These are phyloP conservation scores for Phytophthora vignae DNA, from an alignment of 352 stramenopile genomes.

Conservation along the genomic window DNA sequence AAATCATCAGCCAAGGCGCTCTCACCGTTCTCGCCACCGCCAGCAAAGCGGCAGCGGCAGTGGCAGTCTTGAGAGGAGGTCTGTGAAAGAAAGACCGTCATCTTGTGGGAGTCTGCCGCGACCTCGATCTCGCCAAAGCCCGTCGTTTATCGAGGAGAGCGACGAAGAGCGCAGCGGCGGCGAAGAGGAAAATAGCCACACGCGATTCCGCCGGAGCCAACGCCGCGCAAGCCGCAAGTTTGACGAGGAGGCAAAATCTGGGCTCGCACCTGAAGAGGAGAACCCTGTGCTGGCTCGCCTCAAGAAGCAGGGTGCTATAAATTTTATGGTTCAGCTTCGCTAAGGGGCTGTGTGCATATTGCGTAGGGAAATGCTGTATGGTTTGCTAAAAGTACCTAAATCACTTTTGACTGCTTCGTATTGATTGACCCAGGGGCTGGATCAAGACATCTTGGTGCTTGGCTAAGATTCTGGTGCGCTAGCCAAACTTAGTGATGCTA, in stretches of 20 bases:
- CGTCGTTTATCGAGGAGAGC: constrained; percentile 44
- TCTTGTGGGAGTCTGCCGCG: constrained; percentile 30
- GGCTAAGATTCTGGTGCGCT: not conserved
- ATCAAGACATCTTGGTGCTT: not conserved
- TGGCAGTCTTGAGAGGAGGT: constrained; percentile 29
- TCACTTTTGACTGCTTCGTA: constrained; percentile 23
- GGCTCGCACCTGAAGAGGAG: constrained; percentile 41
- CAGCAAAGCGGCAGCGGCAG: constrained; percentile 40
- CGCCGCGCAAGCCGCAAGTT: constrained; percentile 57
- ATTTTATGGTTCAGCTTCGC: constrained; percentile 79
- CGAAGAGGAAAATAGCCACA: constrained; percentile 44
- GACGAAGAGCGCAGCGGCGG: constrained; percentile 28
- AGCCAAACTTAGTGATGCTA: constrained; percentile 15
- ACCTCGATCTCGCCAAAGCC: constrained; percentile 33
- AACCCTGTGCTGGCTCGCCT: constrained; percentile 82
- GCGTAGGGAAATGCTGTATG: constrained; percentile 39
- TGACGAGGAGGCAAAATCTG: constrained; percentile 52
- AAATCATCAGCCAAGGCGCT: constrained; percentile 13
- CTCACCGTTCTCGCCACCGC: constrained; percentile 22
- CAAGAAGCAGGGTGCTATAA: constrained; percentile 84
- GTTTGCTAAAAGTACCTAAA: constrained; percentile 34
- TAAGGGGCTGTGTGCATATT: constrained; percentile 40
- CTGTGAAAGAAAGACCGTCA: constrained; percentile 24
- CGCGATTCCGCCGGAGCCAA: constrained; percentile 44
- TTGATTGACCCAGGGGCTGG: not conserved